Evolutionary conservation across 1,139 yeast species (phyloP), one percentile per base, ranked within the genome.

Genomic region (Protomyces inouyei): DNA sequence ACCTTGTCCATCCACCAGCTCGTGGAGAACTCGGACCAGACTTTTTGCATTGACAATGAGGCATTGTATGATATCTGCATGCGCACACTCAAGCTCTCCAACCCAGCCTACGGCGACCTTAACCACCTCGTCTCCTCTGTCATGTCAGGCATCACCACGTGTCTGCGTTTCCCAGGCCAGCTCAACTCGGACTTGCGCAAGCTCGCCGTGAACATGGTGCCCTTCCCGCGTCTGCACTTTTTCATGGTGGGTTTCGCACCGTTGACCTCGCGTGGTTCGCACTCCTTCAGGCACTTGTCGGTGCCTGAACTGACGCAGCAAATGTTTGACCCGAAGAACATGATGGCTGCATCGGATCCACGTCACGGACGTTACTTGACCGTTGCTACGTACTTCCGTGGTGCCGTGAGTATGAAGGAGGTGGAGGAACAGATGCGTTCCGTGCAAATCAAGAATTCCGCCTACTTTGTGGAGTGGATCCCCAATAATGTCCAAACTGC

Each of bases 401-500:
- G 81, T 16, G 75, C 76, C 66, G 79, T 79, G 9, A 73, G 80
- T 55, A 73, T 75, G 71, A 78, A 78, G 72, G 81, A 78, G 69
- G 81, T 78, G 23, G 82, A 78, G 65, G 81, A 79, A 70, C 73
- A 73, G 60, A 76, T 77, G 70, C 68, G 71, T 56, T 71, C 73
- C 52, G 76, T 76, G 59, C 73, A 74, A 67, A 69, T 69, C 60
- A 75, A 78, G 71, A 76, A 78, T 71, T 69, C 76, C 37, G 72
- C 75, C 32, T 75, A 77, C 72, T 76, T 69, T 73, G 97, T 91
- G 66, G 97, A 91, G 77, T 91, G 97, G 97, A 91, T 91, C 78
- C 97, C 97, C 74, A 90, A 90, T 78, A 91, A 91, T 75, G 96
- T 91, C 69, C 97, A 91, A 80, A 88, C 70, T 12, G 71, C 81